Conservation (phyloP, 2,329 filamentous ascomycete genomes). For the Tolypocladium pustulatum region DNA sequence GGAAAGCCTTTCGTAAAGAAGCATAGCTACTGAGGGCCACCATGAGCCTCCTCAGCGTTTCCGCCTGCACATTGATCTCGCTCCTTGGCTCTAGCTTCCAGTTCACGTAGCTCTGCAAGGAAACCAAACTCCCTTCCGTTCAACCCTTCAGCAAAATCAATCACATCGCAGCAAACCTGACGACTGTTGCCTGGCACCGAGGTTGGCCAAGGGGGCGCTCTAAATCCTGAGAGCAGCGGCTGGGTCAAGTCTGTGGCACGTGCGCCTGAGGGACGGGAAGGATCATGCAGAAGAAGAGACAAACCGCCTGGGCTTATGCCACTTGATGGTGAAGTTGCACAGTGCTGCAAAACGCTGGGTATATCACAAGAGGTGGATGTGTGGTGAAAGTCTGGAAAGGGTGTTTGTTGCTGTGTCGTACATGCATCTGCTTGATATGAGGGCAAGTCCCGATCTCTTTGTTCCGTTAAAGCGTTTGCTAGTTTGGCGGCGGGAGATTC, state of each 20-base stretch:
- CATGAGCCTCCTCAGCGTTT: neutral
- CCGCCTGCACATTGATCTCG: neutral
- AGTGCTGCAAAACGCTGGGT: too few species aligned
- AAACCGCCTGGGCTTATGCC: neutral
- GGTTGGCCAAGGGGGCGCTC: neutral
- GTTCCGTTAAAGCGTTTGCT: too few species aligned
- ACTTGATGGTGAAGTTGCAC: too few species aligned
- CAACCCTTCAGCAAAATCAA: neutral
- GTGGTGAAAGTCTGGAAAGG: too few species aligned
- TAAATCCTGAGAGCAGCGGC: neutral
- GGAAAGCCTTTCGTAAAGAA: neutral
- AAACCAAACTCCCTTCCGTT: constrained; percentile 2
- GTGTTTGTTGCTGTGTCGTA: too few species aligned
- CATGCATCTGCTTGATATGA: too few species aligned
- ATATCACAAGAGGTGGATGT: too few species aligned
- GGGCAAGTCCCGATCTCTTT: too few species aligned
- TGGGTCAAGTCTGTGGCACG: neutral
- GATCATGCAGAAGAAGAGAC: neutral
- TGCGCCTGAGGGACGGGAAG: too few species aligned
- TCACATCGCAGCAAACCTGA: neutral
- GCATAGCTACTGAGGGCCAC: neutral
- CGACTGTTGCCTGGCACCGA: neutral
- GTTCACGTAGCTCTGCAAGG: constrained; percentile 4
- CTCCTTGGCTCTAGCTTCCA: constrained; percentile 4
- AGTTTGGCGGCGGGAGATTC: too few species aligned